phyloP scores from a whole-genome alignment of 352 stramenopile species.

The Globisporangium parvum region DNA sequence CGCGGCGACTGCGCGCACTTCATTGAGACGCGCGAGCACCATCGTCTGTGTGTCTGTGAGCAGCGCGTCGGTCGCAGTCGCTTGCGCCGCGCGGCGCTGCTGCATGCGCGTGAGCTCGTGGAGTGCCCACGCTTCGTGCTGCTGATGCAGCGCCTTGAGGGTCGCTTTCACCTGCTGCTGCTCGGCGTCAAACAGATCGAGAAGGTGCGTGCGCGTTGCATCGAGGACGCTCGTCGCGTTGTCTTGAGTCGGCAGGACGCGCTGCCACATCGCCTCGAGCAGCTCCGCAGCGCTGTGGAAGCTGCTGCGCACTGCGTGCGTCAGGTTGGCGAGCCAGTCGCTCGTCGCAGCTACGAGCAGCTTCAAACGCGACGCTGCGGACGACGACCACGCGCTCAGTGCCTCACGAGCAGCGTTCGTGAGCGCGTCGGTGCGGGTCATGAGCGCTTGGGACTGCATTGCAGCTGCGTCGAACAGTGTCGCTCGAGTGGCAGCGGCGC shows the following conservation, averaged over 20 bases:
- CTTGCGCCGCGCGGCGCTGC: constrained; percentile 27
- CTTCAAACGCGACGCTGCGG: no score
- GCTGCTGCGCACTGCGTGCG: neutral
- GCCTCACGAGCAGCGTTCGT: no score
- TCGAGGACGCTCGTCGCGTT: constrained; percentile 1
- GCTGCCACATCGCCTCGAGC: neutral
- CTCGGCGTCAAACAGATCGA: constrained; percentile 13
- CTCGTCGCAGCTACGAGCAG: no score
- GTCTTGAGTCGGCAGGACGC: neutral
- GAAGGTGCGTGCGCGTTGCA: constrained; percentile 4
- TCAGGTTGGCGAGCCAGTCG: no score
- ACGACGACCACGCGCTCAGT: no score
- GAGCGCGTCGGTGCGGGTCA: no score
- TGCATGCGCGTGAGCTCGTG: constrained; percentile 46
- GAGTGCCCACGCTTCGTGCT: constrained; percentile 34
- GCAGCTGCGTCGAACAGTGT: no score
- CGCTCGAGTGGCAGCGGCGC: no score
- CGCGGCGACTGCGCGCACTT: neutral
- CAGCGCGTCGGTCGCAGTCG: constrained; percentile 27
- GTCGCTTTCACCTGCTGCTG: constrained; percentile 16
- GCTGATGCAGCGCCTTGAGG: constrained; percentile 23
- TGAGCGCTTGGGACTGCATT: no score
- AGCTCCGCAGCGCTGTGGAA: neutral
- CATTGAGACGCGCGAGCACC: constrained; percentile 30
- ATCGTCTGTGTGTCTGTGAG: constrained; percentile 30